Percentiles rank a stretch among this genome's conserved stretches.
Evolutionary conservation across 1,284 basidiomycete genomes (phyloP).

Genomic region (Afroboletus lepidellus): DNA sequence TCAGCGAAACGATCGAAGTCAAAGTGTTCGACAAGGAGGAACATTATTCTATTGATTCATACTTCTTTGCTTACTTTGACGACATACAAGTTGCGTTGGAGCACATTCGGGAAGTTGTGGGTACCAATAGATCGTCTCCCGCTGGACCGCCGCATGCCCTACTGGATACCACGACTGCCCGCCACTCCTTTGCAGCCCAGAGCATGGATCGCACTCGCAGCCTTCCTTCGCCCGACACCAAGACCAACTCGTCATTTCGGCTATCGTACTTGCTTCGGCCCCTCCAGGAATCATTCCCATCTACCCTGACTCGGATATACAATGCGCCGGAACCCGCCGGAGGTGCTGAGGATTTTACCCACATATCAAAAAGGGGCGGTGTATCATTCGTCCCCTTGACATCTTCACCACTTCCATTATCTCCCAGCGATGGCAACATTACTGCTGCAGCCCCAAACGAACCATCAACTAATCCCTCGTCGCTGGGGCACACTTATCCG

Average conservation of each 20-base stretch:
- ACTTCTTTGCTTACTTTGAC: conserved; percentile 91
- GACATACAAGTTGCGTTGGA: conserved; percentile 74
- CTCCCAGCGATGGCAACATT: conserved; percentile 17
- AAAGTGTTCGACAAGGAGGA: conserved; percentile 86
- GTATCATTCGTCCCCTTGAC: conserved; percentile 64
- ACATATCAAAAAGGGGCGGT: conserved; percentile 53
- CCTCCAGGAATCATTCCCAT: conserved; percentile 53
- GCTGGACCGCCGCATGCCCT: conserved; percentile 45
- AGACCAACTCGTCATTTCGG: conserved; percentile 47
- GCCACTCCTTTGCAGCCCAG: conserved; percentile 29
- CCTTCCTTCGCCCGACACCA: conserved; percentile 33
- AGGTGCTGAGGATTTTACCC: conserved; percentile 62
- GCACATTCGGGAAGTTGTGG: conserved; percentile 74
- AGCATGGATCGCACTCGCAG: conserved; percentile 41
- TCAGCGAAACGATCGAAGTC: conserved; percentile 91
- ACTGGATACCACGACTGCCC: conserved; percentile 65
- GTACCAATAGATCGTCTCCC: conserved; percentile 49
- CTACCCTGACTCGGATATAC: conserved; percentile 33
- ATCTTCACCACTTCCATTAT: conserved; percentile 26
- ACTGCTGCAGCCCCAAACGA: conserved; percentile 6
- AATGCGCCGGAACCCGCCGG: conserved; percentile 37
- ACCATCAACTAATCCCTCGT: conserved; percentile 20
- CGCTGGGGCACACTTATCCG: conserved; percentile 68
- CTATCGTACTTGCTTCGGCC: conserved; percentile 62
- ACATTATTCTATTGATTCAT: conserved; percentile 79